A percentile compares a stretch with the other conserved stretches of the same genome.
phyloP scores from a whole-genome alignment of 1,284 basidiomycete species.

The Tilletia indica region DNA sequence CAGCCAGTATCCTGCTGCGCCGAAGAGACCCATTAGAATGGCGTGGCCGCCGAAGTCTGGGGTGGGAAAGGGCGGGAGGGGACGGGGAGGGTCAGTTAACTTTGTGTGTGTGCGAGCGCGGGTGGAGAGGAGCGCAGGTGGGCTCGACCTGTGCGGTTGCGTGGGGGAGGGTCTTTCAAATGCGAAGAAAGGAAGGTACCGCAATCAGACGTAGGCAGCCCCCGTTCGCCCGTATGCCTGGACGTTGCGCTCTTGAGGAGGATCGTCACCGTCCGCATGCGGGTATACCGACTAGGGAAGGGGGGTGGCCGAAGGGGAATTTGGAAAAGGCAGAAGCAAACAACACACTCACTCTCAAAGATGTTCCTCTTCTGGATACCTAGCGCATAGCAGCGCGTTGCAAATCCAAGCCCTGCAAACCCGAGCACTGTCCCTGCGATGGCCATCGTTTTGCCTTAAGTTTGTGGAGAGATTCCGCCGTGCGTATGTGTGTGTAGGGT shows the following conservation, averaged over 20 bases:
- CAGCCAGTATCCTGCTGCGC: constrained; percentile 49
- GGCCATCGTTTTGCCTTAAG: constrained; percentile 14
- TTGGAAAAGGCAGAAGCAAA: not conserved
- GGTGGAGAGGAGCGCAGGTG: too few species aligned
- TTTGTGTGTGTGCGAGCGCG: too few species aligned
- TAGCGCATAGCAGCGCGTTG: constrained; percentile 52
- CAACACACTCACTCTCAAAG: constrained; percentile 48
- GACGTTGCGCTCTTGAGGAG: too few species aligned
- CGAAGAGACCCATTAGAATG: constrained; percentile 45
- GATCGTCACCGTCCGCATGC: too few species aligned
- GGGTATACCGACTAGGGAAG: not conserved
- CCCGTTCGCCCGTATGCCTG: too few species aligned
- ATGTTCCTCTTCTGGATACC: constrained; percentile 55
- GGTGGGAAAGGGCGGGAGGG: not conserved
- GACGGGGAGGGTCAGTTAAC: not conserved
- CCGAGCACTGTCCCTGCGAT: constrained; percentile 43
- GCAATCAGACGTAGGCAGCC: too few species aligned
- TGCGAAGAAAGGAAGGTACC: too few species aligned
- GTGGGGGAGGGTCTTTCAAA: too few species aligned
- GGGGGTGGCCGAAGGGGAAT: not conserved
- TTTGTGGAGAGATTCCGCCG: not conserved
- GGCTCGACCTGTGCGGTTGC: too few species aligned
- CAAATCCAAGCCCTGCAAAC: constrained; percentile 51
- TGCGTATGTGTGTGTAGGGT: not conserved
- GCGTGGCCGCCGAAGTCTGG: constrained; percentile 52